Percentiles rank a stretch among this genome's conserved stretches.
phyloP scores from a whole-genome alignment of 139 green algal genomes.

The Picochlorum costavermella region DNA sequence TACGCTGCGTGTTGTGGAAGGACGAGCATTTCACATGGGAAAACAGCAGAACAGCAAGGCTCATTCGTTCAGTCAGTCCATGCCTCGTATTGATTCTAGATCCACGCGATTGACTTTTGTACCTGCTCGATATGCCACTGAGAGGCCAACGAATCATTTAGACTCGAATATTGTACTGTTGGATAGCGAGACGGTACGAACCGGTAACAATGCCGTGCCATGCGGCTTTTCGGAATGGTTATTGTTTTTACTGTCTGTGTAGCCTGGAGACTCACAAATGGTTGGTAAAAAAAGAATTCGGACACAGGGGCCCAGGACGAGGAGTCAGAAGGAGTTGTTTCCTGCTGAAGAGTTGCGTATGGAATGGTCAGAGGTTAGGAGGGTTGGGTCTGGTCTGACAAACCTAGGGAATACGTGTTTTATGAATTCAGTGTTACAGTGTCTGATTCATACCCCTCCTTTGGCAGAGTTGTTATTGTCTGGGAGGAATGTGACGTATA shows the following conservation, averaged over 20 bases:
- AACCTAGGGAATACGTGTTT: conserved; percentile 99
- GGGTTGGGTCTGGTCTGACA: conserved; percentile 60
- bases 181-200: background rate
- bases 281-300: background rate
- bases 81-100: background rate
- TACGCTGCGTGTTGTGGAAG: no score
- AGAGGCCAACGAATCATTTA: background rate
- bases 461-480: conserved; percentile 69
- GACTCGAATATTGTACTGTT: background rate
- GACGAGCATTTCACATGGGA: no score
- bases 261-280: no score
- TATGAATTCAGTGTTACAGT: conserved; percentile 95
- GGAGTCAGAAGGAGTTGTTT: background rate
- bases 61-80: background rate
- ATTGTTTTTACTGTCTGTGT: no score
- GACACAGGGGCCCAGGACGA: background rate
- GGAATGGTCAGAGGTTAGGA: background rate
- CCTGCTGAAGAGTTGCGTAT: background rate
- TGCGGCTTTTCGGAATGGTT: background rate
- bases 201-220: background rate
- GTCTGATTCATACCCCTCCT: conserved; percentile 80
- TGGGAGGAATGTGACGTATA: conserved; percentile 1
- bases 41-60: no score
- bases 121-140: background rate
- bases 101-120: background rate